Evolutionary conservation across 2,329 filamentous ascomycete species (phyloP).

Genomic region (Trichoderma polysporum): DNA sequence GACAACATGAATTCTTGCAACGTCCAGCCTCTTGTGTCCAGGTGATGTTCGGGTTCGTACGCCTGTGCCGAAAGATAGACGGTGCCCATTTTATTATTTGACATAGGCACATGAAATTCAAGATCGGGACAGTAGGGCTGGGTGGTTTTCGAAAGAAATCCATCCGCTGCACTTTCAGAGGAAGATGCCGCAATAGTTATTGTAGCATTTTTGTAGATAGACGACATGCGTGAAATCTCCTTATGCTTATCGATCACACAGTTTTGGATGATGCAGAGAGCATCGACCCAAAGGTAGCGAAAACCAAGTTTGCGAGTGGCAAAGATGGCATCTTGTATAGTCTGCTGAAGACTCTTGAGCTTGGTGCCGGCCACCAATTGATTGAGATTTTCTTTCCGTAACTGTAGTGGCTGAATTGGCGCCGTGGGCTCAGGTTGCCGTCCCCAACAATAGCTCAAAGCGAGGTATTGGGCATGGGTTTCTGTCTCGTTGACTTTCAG

Average conservation of each 20-base stretch:
- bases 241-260: background rate
- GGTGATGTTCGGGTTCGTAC: background rate
- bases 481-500: background rate
- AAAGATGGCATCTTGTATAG: background rate
- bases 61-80: background rate
- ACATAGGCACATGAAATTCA: background rate
- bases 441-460: slow-evolving; percentile 7
- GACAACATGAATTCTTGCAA: slow-evolving; percentile 8
- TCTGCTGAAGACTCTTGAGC: background rate
- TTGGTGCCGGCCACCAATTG: background rate
- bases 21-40: slow-evolving; percentile 7
- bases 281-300: slow-evolving; percentile 4
- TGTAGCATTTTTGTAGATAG: slow-evolving; percentile 6
- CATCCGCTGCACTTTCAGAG: background rate
- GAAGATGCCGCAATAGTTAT: slow-evolving; percentile 2
- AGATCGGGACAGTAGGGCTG: background rate
- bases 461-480: background rate
- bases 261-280: background rate
- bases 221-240: background rate
- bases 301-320: background rate
- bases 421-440: background rate
- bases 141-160: background rate
- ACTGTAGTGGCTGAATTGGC: background rate
- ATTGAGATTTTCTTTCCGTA: background rate
- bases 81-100: background rate